phyloP scores from a whole-genome alignment of 768 basidiomycete species.

The Mrakia hoshinonis region DNA sequence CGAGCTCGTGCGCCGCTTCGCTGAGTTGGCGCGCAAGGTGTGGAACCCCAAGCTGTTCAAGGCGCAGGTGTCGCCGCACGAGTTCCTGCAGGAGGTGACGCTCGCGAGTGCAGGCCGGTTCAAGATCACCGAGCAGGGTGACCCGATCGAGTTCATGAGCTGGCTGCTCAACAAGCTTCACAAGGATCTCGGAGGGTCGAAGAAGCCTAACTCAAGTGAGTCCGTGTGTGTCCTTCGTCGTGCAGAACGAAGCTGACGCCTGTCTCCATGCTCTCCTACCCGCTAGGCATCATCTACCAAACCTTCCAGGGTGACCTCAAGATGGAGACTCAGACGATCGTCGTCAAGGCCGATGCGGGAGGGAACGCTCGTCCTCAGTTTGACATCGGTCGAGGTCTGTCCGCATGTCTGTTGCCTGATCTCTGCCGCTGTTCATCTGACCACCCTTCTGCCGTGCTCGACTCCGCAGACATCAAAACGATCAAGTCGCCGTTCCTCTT shows the following conservation, averaged over 20 bases:
- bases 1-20: conserved; percentile 81
- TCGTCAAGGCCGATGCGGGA: conserved; percentile 67
- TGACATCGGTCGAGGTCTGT: conserved; percentile 81
- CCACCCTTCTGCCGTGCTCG: not conserved
- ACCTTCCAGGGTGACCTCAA: conserved; percentile 91
- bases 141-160: conserved; percentile 88
- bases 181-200: conserved; percentile 87
- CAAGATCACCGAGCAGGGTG: conserved; percentile 85
- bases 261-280: not conserved
- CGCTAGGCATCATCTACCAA: conserved; percentile 83
- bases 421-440: not conserved
- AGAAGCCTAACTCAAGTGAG: conserved; percentile 80
- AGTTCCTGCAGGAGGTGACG: conserved; percentile 93
- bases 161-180: conserved; percentile 94
- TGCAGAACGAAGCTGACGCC: not conserved
- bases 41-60: conserved; percentile 98
- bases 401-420: not conserved
- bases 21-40: conserved; percentile 76
- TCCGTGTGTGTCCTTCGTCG: conserved; percentile 28
- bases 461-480: conserved; percentile 62
- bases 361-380: conserved; percentile 77
- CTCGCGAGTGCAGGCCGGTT: conserved; percentile 82
- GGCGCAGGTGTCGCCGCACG: conserved; percentile 96
- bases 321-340: conserved; percentile 85
- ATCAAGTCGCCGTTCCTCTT: conserved; percentile 85